Evolutionary conservation across 805 yeast species (phyloP).

Genomic region (Candida sphagnicola): DNA sequence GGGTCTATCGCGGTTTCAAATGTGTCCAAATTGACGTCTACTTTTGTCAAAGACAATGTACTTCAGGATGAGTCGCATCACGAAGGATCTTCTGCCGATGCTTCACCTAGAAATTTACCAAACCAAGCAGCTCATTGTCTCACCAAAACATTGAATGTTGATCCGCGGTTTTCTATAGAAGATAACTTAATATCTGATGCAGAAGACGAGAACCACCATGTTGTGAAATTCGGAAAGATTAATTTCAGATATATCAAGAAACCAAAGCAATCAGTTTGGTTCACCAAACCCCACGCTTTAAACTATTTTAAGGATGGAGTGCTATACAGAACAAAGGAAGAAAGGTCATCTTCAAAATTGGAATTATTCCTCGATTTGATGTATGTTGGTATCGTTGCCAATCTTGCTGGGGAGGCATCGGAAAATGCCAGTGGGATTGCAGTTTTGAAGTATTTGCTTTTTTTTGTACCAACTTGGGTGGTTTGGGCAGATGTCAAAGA

Average conservation of each 20-base stretch:
- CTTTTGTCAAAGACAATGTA: no score
- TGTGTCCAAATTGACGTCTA: no score
- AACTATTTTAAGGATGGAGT: conserved; percentile 58
- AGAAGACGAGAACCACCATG: conserved; percentile 40
- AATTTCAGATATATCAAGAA: conserved; percentile 43
- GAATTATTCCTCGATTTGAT: conserved; percentile 61
- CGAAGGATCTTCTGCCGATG: no score
- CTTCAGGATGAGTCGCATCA: no score
- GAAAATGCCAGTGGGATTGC: conserved; percentile 47
- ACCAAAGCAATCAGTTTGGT: conserved; percentile 36
- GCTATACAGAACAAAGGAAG: conserved; percentile 52
- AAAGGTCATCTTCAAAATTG: conserved; percentile 46
- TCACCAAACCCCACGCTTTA: conserved; percentile 54
- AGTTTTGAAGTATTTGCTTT: conserved; percentile 43
- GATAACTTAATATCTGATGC: neutral
- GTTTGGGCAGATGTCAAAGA: conserved; percentile 66
- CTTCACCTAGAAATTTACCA: no score
- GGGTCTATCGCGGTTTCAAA: no score
- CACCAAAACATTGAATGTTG: no score
- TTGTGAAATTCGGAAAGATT: conserved; percentile 47
- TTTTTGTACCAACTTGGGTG: conserved; percentile 58
- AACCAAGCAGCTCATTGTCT: no score
- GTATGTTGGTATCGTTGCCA: conserved; percentile 62
- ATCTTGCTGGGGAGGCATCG: conserved; percentile 51
- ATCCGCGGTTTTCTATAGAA: no score